A percentile compares a stretch with the other conserved stretches of the same genome.
Evolutionary conservation across 2,329 filamentous ascomycete genomes (phyloP).

Genomic region (Aspergillus sp.): DNA sequence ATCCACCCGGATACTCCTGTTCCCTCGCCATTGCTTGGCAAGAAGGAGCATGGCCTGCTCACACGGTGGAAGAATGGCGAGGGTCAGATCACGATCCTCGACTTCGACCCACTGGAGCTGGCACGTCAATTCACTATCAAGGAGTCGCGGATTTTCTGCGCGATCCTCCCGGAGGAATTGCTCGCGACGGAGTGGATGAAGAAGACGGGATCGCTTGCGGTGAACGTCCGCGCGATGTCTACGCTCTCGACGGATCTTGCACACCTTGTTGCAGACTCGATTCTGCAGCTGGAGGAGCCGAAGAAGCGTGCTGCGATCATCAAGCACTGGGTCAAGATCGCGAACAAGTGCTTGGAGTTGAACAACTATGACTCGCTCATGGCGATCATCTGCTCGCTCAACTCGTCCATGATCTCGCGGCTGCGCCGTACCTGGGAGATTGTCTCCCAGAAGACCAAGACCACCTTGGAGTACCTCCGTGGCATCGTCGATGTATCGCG

Average conservation of each 20-base stretch:
- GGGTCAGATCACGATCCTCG: conserved; percentile 71
- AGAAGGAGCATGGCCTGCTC: conserved; percentile 72
- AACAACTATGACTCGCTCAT: conserved; percentile 97
- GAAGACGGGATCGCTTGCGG: conserved; percentile 72
- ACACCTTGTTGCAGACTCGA: conserved; percentile 89
- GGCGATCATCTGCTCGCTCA: conserved; percentile 93
- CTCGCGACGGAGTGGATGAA: conserved; percentile 93
- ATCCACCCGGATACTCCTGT: conserved; percentile 69
- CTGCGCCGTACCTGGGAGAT: conserved; percentile 90
- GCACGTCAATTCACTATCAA: conserved; percentile 91
- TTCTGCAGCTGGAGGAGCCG: conserved; percentile 81
- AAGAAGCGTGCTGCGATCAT: conserved; percentile 89
- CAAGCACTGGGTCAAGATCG: conserved; percentile 98
- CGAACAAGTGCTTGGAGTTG: conserved; percentile 78
- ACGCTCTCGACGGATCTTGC: conserved; percentile 88
- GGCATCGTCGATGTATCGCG: conserved; percentile 84
- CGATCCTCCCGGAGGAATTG: conserved; percentile 88
- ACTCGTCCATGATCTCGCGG: conserved; percentile 85
- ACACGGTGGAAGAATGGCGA: conserved; percentile 72
- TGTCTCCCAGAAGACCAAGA: conserved; percentile 79
- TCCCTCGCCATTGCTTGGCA: conserved; percentile 69
- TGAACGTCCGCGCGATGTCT: conserved; percentile 93
- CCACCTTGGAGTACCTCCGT: conserved; percentile 74
- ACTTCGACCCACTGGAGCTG: conserved; percentile 88
- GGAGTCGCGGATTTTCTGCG: conserved; percentile 87